Evolutionary conservation across 83 land plant genomes (phyloP), one percentile per base, ranked within the genome.

Genomic region (Thuja plicata): DNA sequence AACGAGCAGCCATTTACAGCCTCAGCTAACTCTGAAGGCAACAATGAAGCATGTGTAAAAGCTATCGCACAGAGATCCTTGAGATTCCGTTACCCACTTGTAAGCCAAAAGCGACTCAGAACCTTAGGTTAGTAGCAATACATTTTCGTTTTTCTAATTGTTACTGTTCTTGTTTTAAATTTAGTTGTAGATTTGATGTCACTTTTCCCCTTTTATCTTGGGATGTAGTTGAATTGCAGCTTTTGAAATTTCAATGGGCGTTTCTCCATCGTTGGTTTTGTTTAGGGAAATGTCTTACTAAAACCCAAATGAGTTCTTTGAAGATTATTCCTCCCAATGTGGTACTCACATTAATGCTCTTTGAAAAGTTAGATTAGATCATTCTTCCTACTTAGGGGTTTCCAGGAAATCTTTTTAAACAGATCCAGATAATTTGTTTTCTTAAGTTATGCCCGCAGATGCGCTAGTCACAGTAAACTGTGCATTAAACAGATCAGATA

Each of bases 101-200:
- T 83, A 83, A 83, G 55, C 54, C 55, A n/a, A 15, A 83, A 83
- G 85, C 85, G 57, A 24, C 55, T 83, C 85, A 83, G 30, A 83
- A 83, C 85, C 37, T 1, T 83, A 48, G 57, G 85, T 83, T 46
- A n/a, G 85, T 83, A 48, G 32, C 45, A 46, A 34, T 27, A 46
- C 48, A 83, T 48, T 24, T 34, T 45, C n/a, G 1, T 5, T 3
- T n/a, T n/a, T 41, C 24, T 41, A 8, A 46, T 46, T n/a, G 6
- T 43, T 1, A 45, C 9, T n/a, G 32, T 73, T 73, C 8, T 70
- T 70, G n/a, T 70, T 74, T 74, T 32, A 32, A 15, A 30, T 83
- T 83, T 35, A 83, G 30, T 46, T 27, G 27, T 48, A 46, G 32
- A n/a, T 27, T 83, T 30, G 27, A 27, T 13, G 0, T 79, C 50